A percentile compares a stretch with the other conserved stretches of the same genome.
Conservation (phyloP, 352 stramenopile species). For the Globisporangium apiculatum region DNA sequence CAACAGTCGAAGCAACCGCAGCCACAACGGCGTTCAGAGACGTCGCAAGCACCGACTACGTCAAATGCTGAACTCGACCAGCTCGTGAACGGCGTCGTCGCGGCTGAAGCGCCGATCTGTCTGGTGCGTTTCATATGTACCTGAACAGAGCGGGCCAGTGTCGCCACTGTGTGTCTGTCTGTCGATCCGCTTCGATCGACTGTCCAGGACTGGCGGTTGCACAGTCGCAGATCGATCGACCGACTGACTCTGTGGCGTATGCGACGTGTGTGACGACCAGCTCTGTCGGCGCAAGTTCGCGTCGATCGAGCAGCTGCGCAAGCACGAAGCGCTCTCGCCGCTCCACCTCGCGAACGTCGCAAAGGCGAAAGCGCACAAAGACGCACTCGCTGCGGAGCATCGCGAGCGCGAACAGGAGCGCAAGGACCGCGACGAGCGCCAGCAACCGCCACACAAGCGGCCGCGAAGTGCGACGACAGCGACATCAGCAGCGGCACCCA, state of each 20-base stretch:
- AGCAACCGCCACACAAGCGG: slow-evolving; percentile 13
- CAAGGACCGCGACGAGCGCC: slow-evolving; percentile 4
- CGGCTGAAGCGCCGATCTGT: slow-evolving; percentile 66
- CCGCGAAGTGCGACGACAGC: slow-evolving; percentile 1
- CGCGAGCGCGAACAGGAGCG: slow-evolving; percentile 53
- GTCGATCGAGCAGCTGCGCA: slow-evolving; percentile 62
- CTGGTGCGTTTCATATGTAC: slow-evolving; percentile 34
- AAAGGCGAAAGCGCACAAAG: slow-evolving; percentile 71
- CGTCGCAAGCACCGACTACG: neutral
- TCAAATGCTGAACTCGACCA: slow-evolving; percentile 20
- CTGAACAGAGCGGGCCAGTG: too few relatives aligned
- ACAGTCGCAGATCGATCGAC: too few relatives aligned
- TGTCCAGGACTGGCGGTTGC: too few relatives aligned
- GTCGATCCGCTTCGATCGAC: too few relatives aligned
- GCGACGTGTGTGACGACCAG: slow-evolving; percentile 14
- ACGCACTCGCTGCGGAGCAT: slow-evolving; percentile 48
- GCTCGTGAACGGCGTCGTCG: slow-evolving; percentile 22
- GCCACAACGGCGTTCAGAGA: slow-evolving; percentile 1
- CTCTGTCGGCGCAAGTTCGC: slow-evolving; percentile 77
- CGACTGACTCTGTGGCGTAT: neutral
- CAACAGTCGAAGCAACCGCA: neutral
- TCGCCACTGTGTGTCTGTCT: too few relatives aligned
- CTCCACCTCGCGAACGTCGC: slow-evolving; percentile 68
- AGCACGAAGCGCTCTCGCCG: slow-evolving; percentile 75
- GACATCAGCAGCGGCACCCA: neutral